Evolutionary conservation across 495 filamentous ascomycete genomes (phyloP).

Genomic region (Lineolata rhizophorae): DNA sequence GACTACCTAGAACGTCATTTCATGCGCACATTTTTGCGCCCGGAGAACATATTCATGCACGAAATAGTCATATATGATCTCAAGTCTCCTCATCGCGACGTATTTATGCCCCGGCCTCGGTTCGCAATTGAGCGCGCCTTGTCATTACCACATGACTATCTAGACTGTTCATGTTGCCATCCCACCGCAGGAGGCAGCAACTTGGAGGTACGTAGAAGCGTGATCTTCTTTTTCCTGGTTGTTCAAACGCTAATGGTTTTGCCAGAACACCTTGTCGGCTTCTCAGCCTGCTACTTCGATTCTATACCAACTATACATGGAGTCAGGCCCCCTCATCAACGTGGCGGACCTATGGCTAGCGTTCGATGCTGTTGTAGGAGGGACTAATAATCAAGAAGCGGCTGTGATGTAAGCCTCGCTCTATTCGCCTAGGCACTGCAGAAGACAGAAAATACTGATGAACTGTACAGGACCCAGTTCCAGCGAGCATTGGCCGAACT

Average conservation of each 20-base stretch:
- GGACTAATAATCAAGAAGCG: conserved; percentile 30
- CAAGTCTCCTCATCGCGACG: conserved; percentile 54
- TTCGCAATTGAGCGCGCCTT: conserved; percentile 65
- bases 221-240: not conserved
- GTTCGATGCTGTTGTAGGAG: conserved; percentile 53
- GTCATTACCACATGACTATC: conserved; percentile 62
- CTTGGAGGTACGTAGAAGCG: conserved; percentile 1
- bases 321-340: conserved; percentile 75
- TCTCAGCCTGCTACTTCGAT: conserved; percentile 62
- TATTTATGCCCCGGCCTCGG: conserved; percentile 60
- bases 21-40: conserved; percentile 25
- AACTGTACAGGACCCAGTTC: conserved; percentile 38
- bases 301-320: conserved; percentile 76
- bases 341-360: conserved; percentile 76
- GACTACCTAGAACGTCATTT: conserved; percentile 34
- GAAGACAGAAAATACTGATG: conserved; percentile 10
- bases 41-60: conserved; percentile 44
- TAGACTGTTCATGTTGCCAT: conserved; percentile 45
- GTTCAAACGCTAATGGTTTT: not conserved
- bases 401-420: conserved; percentile 10
- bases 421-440: no score
- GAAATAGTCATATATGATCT: conserved; percentile 76
- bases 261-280: conserved; percentile 22
- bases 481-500: conserved; percentile 69
- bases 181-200: not conserved